Base-by-base conservation (phyloP, 352 stramenopile genomes). In the Pythium grandisporangium region DNA sequence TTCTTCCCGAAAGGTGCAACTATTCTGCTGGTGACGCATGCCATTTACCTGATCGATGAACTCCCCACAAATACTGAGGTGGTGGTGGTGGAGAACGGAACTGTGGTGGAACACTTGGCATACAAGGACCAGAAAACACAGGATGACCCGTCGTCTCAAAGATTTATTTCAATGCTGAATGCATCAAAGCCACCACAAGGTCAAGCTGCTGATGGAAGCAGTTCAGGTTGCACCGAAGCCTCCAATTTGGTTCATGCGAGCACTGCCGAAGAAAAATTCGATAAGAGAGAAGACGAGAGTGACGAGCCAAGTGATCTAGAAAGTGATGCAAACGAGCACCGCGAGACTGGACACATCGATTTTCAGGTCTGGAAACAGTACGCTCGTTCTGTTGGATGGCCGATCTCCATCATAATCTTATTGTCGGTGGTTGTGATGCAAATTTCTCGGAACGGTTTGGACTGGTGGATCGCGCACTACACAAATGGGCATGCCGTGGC, bases 391-490 rank as follows among this genome's bases (percentile, higher is more conserved):
- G 64, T 94, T 19, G 76, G 78, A 3, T 70, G 53, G 53, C 30
- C 38, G 0, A 45, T 89, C 10, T 56, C 76, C 7, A 27, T 68
- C 19, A 33, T 56, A 7, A 76, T 89, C 21, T n/a, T 84, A 4
- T 5, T 85, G 8, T 42, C 67, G 3, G 46, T 90, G 1, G 47
- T 56, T 12, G 39, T 69, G 16, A 94, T 95, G 80, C 84, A 96
- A 49, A 37, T 71, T 5, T 85, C 75, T 1, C 70, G 72, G 1
- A 93, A 91, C 22, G 73, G 64, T 0, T 55, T 95, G 2, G 77
- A 87, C 53, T 90, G 66, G 64, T 95, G 81, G 79, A 79, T 94
- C 22, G 75, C 80, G 5, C 61, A 74, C 53, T 92, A 88, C 47
- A 89, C 72, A 12, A 88, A 83, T 37, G 45, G 48, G 12, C 69